These are phyloP conservation scores for Alloascoidea africana DNA, from an alignment of 805 yeast species.

Conservation along the genomic window DNA sequence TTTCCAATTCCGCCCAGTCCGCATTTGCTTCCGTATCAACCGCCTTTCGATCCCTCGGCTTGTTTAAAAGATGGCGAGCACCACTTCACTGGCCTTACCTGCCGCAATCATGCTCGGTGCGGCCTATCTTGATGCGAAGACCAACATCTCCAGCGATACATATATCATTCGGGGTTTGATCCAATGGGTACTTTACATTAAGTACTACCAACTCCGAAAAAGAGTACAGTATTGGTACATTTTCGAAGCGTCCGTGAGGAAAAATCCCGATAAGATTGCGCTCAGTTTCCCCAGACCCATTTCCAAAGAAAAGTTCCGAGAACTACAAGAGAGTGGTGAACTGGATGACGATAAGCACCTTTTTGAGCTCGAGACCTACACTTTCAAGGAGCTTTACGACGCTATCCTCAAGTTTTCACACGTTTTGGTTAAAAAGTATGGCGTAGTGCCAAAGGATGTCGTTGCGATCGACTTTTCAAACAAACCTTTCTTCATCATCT, in stretches of 20 bases:
- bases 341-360: conserved; percentile 28
- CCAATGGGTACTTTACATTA: conserved; percentile 25
- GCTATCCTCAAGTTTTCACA: conserved; percentile 51
- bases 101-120: conserved; percentile 14
- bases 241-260: conserved; percentile 40
- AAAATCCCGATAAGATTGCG: conserved; percentile 38
- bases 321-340: conserved; percentile 23
- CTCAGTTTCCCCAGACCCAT: conserved; percentile 44
- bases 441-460: conserved; percentile 48
- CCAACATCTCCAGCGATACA: conserved; percentile 35
- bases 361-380: conserved; percentile 45
- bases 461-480: conserved; percentile 70
- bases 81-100: conserved; percentile 3
- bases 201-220: conserved; percentile 20
- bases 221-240: conserved; percentile 54
- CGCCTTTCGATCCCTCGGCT: neutral
- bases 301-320: no score
- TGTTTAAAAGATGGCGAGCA: neutral
- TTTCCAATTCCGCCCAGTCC: neutral
- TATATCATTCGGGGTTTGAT: conserved; percentile 30
- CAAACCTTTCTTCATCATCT: conserved; percentile 63
- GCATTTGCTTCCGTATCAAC: neutral
- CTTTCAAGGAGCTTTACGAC: conserved; percentile 56
- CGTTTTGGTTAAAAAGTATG: conserved; percentile 46
- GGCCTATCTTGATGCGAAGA: conserved; percentile 31